Percentiles rank a stretch among this genome's conserved stretches.
Evolutionary conservation across 345 rosid species (phyloP).

Genomic region (Conringia planisiliqua): DNA sequence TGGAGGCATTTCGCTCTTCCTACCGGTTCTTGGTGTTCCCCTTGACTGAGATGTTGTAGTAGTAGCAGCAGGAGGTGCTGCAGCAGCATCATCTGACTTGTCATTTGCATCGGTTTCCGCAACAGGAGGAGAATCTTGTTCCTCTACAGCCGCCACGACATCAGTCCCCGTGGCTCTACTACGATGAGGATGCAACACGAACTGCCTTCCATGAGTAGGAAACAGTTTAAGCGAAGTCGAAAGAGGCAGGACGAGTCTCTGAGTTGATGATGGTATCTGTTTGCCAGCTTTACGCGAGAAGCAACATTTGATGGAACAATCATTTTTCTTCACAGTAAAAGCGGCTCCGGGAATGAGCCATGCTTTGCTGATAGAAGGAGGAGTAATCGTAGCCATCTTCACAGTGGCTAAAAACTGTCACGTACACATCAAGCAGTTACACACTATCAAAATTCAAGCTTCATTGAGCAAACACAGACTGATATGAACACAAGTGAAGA

Average conservation of each 20-base stretch:
- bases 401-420: background rate
- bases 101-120: conserved; percentile 36
- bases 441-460: background rate
- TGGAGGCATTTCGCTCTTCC: conserved; percentile 83
- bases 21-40: conserved; percentile 42
- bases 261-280: conserved; percentile 34
- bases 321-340: conserved; percentile 41
- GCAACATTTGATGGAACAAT: conserved; percentile 43
- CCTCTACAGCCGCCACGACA: conserved; percentile 58
- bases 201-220: conserved; percentile 41
- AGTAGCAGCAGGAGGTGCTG: conserved; percentile 27
- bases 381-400: conserved; percentile 59
- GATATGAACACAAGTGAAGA: background rate
- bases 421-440: background rate
- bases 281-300: conserved; percentile 44
- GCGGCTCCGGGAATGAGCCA: conserved; percentile 56
- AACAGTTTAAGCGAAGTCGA: conserved; percentile 48
- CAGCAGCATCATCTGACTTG: conserved; percentile 25
- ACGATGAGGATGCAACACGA: conserved; percentile 39
- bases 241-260: conserved; percentile 41
- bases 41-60: conserved; percentile 36
- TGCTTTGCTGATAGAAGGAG: conserved; percentile 53
- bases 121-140: conserved; percentile 51
- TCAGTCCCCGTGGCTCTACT: conserved; percentile 61
- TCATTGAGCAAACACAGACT: background rate